Evolutionary conservation across 1,284 basidiomycete genomes (phyloP).

Genomic region (Chiua sp.): DNA sequence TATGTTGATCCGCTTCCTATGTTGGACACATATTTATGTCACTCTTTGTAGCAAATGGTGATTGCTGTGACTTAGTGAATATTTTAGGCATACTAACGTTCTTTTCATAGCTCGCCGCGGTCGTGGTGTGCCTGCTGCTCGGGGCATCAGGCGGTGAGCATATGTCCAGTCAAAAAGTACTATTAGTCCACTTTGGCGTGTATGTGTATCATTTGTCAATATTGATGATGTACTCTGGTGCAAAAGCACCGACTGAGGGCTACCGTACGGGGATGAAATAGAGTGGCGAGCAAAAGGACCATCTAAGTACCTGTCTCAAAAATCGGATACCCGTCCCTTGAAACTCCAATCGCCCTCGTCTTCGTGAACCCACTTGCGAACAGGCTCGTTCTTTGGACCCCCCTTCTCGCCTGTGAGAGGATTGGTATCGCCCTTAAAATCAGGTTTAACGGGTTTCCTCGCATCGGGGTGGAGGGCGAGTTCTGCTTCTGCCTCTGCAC

Average conservation of each 20-base stretch:
- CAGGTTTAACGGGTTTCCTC: slow-evolving; percentile 57
- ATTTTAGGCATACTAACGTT: slow-evolving; percentile 12
- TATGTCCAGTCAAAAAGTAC: slow-evolving; percentile 13
- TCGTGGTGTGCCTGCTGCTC: slow-evolving; percentile 73
- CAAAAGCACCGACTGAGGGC: background rate
- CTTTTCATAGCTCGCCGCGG: slow-evolving; percentile 73
- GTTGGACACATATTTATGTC: slow-evolving; percentile 16
- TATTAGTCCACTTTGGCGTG: slow-evolving; percentile 12
- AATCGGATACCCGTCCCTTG: slow-evolving; percentile 83
- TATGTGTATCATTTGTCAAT: slow-evolving; percentile 20
- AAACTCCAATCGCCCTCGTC: slow-evolving; percentile 82
- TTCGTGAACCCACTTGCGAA: slow-evolving; percentile 57
- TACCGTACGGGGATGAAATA: no score
- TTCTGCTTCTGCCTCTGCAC: slow-evolving; percentile 38
- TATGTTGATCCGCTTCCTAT: slow-evolving; percentile 41
- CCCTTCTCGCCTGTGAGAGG: slow-evolving; percentile 77
- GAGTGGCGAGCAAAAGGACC: background rate
- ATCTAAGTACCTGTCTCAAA: slow-evolving; percentile 46
- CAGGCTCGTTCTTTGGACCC: slow-evolving; percentile 79
- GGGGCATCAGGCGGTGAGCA: slow-evolving; percentile 77
- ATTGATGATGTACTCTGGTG: slow-evolving; percentile 11
- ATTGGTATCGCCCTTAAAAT: slow-evolving; percentile 77
- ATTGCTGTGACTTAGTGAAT: slow-evolving; percentile 19
- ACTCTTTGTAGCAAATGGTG: slow-evolving; percentile 63
- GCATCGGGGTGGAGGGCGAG: slow-evolving; percentile 71